Conservation (phyloP, 23 red algal species). For the Porphyridium purpureum region DNA sequence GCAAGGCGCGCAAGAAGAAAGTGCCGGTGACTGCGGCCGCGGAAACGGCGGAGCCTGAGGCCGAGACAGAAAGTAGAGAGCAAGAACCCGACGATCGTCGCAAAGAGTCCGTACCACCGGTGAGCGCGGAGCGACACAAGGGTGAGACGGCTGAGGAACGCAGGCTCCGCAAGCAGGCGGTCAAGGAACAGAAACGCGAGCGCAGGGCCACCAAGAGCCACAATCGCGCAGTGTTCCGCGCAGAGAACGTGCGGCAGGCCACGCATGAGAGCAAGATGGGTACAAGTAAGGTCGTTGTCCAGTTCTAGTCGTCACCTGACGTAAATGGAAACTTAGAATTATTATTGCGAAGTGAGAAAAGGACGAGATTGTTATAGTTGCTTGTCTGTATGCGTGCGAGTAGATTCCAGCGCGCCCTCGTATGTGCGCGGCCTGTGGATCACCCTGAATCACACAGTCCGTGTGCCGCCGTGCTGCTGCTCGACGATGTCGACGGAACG, state of each 20-base stretch:
- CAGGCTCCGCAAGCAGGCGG: constrained; percentile 29
- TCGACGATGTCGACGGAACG: too few relatives aligned
- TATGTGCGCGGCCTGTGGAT: too few relatives aligned
- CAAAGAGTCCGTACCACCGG: constrained; percentile 3
- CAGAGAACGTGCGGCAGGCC: constrained; percentile 27
- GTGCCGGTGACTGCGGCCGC: constrained; percentile 2
- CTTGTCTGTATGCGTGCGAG: too few relatives aligned
- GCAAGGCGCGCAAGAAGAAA: background rate
- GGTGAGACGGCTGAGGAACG: constrained; percentile 33
- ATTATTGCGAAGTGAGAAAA: too few relatives aligned
- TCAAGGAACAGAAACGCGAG: constrained; percentile 25
- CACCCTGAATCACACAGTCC: too few relatives aligned
- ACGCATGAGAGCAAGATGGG: constrained; percentile 33
- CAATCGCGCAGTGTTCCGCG: constrained; percentile 33
- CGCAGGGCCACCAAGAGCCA: constrained; percentile 49
- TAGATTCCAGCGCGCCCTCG: too few relatives aligned
- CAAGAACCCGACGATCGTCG: constrained; percentile 5
- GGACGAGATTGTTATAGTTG: too few relatives aligned
- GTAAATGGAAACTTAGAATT: too few relatives aligned
- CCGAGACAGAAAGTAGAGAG: background rate
- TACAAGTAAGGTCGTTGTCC: constrained; percentile 31
- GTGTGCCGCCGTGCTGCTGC: too few relatives aligned
- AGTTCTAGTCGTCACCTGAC: constrained; percentile 21
- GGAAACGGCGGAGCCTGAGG: background rate
- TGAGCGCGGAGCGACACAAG: constrained; percentile 2